Percentiles rank a stretch among this genome's conserved stretches.
These are phyloP conservation scores for Macrocystidia cucumis DNA, from an alignment of 1,284 basidiomycete species.

Conservation along the genomic window DNA sequence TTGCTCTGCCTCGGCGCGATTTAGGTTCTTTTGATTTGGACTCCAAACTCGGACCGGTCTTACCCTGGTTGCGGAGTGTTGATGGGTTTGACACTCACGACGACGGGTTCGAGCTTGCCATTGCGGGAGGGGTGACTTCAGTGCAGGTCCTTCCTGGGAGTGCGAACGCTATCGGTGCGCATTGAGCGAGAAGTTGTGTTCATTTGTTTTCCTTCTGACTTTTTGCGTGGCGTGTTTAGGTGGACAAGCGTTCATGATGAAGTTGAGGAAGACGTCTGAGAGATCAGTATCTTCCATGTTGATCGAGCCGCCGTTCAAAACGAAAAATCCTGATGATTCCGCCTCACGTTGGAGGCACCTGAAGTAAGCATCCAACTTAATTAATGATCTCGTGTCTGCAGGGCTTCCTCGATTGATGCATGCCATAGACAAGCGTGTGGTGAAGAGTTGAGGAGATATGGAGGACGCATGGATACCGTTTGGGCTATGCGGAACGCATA, in stretches of 20 bases:
- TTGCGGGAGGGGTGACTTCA: conserved; percentile 47
- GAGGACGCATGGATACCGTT: conserved; percentile 52
- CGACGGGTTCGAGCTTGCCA: conserved; percentile 36
- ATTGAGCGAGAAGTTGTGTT: too few relatives aligned
- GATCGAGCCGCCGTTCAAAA: conserved; percentile 50
- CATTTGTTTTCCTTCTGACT: neutral
- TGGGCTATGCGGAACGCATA: conserved; percentile 58
- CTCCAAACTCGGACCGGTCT: conserved; percentile 47
- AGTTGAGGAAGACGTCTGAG: conserved; percentile 51
- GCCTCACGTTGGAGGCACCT: conserved; percentile 50
- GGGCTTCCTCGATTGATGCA: conserved; percentile 4
- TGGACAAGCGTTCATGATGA: conserved; percentile 66
- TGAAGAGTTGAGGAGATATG: conserved; percentile 34
- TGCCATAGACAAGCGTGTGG: conserved; percentile 61
- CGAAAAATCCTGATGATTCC: conserved; percentile 15
- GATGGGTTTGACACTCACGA: conserved; percentile 49
- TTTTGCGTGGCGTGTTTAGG: conserved; percentile 24
- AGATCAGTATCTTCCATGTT: conserved; percentile 54
- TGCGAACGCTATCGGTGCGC: conserved; percentile 51
- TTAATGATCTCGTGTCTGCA: neutral
- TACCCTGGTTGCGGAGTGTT: conserved; percentile 46
- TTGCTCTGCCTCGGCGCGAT: neutral
- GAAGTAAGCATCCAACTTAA: conserved; percentile 36
- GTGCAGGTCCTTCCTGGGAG: conserved; percentile 43
- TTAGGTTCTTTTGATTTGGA: conserved; percentile 47